Evolutionary conservation across 768 basidiomycete species (phyloP), one percentile per base, ranked within the genome.

Genomic region (Rhodotorula paludigena): DNA sequence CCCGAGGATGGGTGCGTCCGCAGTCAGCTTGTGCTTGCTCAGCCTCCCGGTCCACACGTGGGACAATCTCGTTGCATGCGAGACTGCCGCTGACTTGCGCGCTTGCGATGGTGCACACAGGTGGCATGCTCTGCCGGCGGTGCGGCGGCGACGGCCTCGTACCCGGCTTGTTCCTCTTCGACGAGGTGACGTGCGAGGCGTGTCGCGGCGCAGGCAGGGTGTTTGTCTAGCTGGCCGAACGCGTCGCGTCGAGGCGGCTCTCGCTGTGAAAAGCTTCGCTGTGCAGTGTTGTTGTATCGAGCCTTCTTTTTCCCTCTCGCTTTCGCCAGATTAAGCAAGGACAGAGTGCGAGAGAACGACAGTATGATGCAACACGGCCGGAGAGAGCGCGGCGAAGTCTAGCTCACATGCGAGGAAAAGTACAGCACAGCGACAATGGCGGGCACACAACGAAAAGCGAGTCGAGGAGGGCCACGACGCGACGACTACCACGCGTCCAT

Each of bases 1-100:
- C 41, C 70, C 70, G 42, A 47, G 70, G 38, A 71, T 71, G 42
- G 69, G 69, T 69, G 35, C 30, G 59, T 30, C n/a, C n/a, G n/a
- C n/a, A n/a, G n/a, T n/a, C n/a, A n/a, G n/a, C n/a, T n/a, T n/a
- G n/a, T n/a, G n/a, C n/a, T n/a, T n/a, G n/a, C n/a, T n/a, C n/a
- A n/a, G n/a, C n/a, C n/a, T n/a, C n/a, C n/a, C n/a, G n/a, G n/a
- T n/a, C n/a, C n/a, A n/a, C n/a, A n/a, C n/a, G n/a, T n/a, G n/a
- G n/a, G n/a, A n/a, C n/a, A n/a, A n/a, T n/a, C n/a, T n/a, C n/a
- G 25, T 3, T 25, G 38, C 25, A 41, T 11, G 18, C 2, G 18
- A 49, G 9, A 18, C 35, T 28, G 51, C 28, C 12, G 25, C 12
- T n/a, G 35, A 30, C 45, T 42, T 30, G 23, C 0, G 2, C 8